Conservation (phyloP, 2,329 filamentous ascomycete genomes). For the Aspergillus novofumigatus region DNA sequence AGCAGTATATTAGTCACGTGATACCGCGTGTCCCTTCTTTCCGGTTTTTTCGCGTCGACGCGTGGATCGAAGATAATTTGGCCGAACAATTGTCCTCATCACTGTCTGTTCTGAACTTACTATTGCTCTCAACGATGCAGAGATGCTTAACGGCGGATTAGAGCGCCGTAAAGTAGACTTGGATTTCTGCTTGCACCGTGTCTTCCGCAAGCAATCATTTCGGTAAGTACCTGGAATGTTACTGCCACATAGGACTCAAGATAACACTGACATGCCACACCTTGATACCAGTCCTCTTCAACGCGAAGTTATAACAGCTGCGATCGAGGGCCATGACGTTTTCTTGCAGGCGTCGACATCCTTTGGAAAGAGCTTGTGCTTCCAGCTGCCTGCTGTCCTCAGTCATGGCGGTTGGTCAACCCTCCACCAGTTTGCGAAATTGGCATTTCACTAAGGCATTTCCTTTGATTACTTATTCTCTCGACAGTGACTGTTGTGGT, state of each 20-base stretch:
- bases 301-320: conserved; percentile 79
- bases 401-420: conserved; percentile 70
- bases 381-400: conserved; percentile 84
- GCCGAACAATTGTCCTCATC: not conserved
- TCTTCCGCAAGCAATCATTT: conserved; percentile 71
- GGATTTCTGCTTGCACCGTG: conserved; percentile 67
- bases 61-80: not conserved
- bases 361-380: conserved; percentile 91
- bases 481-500: conserved; percentile 77
- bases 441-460: conserved; percentile 5
- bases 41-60: conserved; percentile 7
- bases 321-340: conserved; percentile 79
- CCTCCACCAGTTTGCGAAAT: conserved; percentile 2
- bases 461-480: conserved; percentile 12
- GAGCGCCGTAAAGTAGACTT: conserved; percentile 51
- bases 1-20: conserved; percentile 19
- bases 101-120: not conserved
- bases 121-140: conserved; percentile 17
- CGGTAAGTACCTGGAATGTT: conserved; percentile 46
- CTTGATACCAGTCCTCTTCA: conserved; percentile 64
- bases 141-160: conserved; percentile 25
- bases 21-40: conserved; percentile 15
- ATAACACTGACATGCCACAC: conserved; percentile 1
- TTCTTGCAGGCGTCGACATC: conserved; percentile 74
- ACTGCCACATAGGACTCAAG: not conserved